phyloP scores from a whole-genome alignment of 2,329 filamentous ascomycete species.

The Graphiopsis chlorocephala region DNA sequence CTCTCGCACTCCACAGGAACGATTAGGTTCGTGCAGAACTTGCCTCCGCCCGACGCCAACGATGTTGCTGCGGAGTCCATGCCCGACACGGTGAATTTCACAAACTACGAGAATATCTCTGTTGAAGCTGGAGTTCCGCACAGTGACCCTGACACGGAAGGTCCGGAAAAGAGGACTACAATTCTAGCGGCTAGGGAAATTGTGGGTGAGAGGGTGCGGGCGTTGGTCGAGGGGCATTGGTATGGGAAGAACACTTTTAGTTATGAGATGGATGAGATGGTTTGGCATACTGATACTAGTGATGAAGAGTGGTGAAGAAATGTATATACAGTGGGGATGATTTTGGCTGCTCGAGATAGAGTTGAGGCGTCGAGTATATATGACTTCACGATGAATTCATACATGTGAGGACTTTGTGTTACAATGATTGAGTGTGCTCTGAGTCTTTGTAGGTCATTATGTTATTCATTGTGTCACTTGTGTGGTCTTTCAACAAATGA shows the following conservation, averaged over 20 bases:
- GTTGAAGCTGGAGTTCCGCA: slow-evolving; percentile 23
- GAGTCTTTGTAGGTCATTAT: not conserved
- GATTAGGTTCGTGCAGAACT: slow-evolving; percentile 25
- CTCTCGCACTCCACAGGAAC: slow-evolving; percentile 27
- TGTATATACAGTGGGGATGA: not conserved
- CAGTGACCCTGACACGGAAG: not conserved
- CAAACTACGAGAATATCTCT: slow-evolving; percentile 23
- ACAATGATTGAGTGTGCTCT: not conserved
- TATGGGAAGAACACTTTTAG: slow-evolving; percentile 27
- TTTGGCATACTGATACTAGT: slow-evolving; percentile 35
- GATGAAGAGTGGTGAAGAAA: slow-evolving; percentile 32
- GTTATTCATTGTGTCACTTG: not conserved
- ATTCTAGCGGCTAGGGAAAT: not conserved
- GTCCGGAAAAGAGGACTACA: not conserved
- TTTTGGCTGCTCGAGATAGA: not conserved
- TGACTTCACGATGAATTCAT: not conserved
- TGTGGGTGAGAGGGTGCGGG: slow-evolving; percentile 21
- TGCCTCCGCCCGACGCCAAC: not conserved
- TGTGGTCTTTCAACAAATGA: not conserved
- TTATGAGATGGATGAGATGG: slow-evolving; percentile 31
- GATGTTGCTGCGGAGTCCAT: not conserved
- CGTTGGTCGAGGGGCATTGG: slow-evolving; percentile 28
- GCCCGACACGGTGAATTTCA: slow-evolving; percentile 4
- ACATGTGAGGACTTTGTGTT: not conserved
- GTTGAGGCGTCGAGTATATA: not conserved